Percentiles rank a stretch among this genome's conserved stretches.
Evolutionary conservation across 768 basidiomycete genomes (phyloP).

Genomic region (Steccherinum ochraceum): DNA sequence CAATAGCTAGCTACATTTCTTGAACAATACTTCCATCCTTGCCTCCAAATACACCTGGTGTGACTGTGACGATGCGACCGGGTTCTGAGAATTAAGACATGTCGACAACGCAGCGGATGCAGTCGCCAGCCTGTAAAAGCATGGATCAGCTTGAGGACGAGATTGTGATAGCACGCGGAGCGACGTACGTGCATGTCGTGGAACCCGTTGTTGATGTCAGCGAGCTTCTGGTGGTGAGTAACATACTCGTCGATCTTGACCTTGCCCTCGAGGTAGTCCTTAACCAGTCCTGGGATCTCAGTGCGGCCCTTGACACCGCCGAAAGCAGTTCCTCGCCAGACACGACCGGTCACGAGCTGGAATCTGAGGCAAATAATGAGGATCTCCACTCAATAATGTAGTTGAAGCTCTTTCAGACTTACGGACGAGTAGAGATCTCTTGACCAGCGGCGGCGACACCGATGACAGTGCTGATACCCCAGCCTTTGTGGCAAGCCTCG

Average conservation of each 20-base stretch:
- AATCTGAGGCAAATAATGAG: constrained; percentile 19
- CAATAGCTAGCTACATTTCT: neutral
- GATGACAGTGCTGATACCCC: constrained; percentile 95
- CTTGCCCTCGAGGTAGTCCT: constrained; percentile 79
- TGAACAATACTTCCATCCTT: neutral
- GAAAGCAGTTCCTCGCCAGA: constrained; percentile 93
- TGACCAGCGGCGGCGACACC: constrained; percentile 97
- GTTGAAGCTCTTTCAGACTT: constrained; percentile 9
- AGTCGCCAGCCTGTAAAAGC: constrained; percentile 59
- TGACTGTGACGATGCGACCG: neutral
- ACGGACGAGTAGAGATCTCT: constrained; percentile 43
- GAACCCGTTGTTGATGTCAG: constrained; percentile 83
- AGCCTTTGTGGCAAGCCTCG: constrained; percentile 99
- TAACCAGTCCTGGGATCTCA: constrained; percentile 89
- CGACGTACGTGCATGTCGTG: constrained; percentile 91
- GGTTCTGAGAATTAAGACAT: constrained; percentile 38
- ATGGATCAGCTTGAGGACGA: constrained; percentile 1
- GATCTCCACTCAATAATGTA: neutral
- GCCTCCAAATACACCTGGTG: constrained; percentile 2
- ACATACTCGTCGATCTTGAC: constrained; percentile 95
- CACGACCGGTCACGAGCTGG: constrained; percentile 74
- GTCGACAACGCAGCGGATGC: constrained; percentile 93
- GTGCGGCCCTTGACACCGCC: constrained; percentile 98
- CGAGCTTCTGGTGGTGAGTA: constrained; percentile 73
- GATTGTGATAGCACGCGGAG: too few relatives aligned